Evolutionary conservation across 148 eudicot genomes (phyloP).

Genomic region (Camellia japonica): DNA sequence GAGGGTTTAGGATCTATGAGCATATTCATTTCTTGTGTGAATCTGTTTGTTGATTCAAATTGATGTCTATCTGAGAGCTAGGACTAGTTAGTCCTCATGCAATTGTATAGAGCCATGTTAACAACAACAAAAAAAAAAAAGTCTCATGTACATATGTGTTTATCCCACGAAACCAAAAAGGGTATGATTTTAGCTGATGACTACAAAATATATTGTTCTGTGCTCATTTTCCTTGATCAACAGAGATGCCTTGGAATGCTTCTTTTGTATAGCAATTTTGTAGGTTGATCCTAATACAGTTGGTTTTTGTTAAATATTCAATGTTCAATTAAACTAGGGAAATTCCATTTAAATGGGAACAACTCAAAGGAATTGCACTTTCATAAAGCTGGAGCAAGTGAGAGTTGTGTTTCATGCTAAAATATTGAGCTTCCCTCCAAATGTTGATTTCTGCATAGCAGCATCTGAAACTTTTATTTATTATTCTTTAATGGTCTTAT

Average conservation of each 20-base stretch:
- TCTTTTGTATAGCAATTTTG: not conserved
- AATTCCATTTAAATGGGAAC: too few relatives aligned
- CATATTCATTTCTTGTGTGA: conserved; percentile 3
- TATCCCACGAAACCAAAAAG: not conserved
- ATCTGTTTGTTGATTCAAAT: not conserved
- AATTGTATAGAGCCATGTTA: not conserved
- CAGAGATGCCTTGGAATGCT: not conserved
- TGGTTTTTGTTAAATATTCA: too few relatives aligned
- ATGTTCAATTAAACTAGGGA: too few relatives aligned
- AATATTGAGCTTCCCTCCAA: too few relatives aligned
- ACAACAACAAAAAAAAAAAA: not conserved
- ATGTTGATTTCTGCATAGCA: too few relatives aligned
- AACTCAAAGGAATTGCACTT: too few relatives aligned
- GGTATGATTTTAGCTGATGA: too few relatives aligned
- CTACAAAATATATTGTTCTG: not conserved
- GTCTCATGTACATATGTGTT: not conserved
- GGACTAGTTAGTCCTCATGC: not conserved
- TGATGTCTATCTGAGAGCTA: not conserved
- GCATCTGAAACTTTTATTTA: too few relatives aligned
- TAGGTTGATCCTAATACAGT: not conserved
- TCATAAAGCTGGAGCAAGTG: too few relatives aligned
- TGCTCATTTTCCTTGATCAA: not conserved
- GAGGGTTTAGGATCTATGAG: not conserved
- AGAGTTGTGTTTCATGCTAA: too few relatives aligned
- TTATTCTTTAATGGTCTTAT: too few relatives aligned